Base-by-base conservation (phyloP, 2,329 filamentous ascomycete genomes). In the Akanthomyces muscarius region DNA sequence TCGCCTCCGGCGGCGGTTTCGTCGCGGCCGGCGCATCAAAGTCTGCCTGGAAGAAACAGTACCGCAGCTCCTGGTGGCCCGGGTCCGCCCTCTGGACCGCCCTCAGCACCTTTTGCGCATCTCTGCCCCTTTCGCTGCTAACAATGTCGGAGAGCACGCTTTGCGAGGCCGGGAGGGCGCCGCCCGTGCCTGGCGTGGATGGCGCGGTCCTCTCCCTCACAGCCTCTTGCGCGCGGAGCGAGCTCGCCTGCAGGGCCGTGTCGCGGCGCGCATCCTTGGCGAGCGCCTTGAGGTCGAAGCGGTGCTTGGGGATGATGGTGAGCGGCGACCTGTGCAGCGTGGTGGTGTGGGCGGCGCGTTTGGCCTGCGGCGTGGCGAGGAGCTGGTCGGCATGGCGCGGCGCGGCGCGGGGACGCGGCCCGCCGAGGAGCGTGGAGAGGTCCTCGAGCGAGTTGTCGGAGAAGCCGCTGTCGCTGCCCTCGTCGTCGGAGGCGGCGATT, bases 401-500 rank as follows among this genome's bases (percentile, higher is more conserved):
- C 59, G 67, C 6, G 10, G 53, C 38, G 18, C 42, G 62, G 2
- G 71, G 71, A 8, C 68, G 70, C 18, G 65, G 64, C 18, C 68
- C 67, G 6, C 72, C 69, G 13, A 77, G 68, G 13, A 76, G 71
- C 36, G 69, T 66, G 10, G 73, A 71, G 1, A 88, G 72, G 50
- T 83, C 79, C 5, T 83, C 80, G 16, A 88, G 78, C 0, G 88
- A 88, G 55, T 82, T 82, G 30, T 85, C 83, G 21, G 86, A 86
- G 21, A 69, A 72, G 44, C 66, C 68, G 44, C 80, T 83, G 67
- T 87, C 81, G 33, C 81, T 82, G 21, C 83, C 83, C n/a, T 90
- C 89, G 11, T 89, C 88, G 69, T 93, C 90, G 0, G 90, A 92
- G 61, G 85, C 87, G 52, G 81, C 81, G 47, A 93, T 89, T 62